Evolutionary conservation across 352 stramenopile genomes (phyloP), one percentile per base, ranked within the genome.

Genomic region (Globisporangium nunn): DNA sequence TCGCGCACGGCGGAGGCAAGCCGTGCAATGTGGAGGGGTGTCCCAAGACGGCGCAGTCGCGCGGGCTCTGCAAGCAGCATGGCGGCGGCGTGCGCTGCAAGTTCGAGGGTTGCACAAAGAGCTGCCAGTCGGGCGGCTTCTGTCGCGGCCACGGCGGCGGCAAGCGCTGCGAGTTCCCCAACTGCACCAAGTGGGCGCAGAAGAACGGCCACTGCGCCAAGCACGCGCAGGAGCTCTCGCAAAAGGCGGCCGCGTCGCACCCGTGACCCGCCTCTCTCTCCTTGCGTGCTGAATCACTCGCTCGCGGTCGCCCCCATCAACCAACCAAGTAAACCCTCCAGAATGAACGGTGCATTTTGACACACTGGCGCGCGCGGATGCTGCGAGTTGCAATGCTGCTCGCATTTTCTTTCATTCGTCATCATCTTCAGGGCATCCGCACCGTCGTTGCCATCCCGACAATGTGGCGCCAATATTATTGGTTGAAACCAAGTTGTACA

Each of bases 191-290:
- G 70, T 93, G 84, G 82, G 82, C 84, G 4, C 84, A 94, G 68
- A 90, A 90, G 66, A 92, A 92, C 52, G 84, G 82, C 35, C 81
- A 91, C 58, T 94, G 84, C 61, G 84, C 84, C 49, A 93, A 93
- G 59, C 83, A 93, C 63, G 83, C 83, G 54, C 83, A 93, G 58
- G 83, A 93, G 64, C 78, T 93, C 51, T 78, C 78, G 33, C 74
- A 82, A 31, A 72, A 76, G 35, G n/a, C 50, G 7, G 44, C 44
- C 18, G 18, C 28, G 50, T 63, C 74, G 50, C 63, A 79, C 47
- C 71, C 74, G 58, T 71, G 43, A 48, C n/a, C 37, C 37, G 35
- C 35, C 33, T 40, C 6, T 2, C 35, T 40, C 11, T 43, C 37
- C 11, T 15, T 12, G 11, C 37, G 23, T 23, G 23, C 7, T 40